Percentiles rank a stretch among this genome's conserved stretches.
These are phyloP conservation scores for Mycotypha africana DNA, from an alignment of 371 early-diverging fungal genomes.

Conservation along the genomic window DNA sequence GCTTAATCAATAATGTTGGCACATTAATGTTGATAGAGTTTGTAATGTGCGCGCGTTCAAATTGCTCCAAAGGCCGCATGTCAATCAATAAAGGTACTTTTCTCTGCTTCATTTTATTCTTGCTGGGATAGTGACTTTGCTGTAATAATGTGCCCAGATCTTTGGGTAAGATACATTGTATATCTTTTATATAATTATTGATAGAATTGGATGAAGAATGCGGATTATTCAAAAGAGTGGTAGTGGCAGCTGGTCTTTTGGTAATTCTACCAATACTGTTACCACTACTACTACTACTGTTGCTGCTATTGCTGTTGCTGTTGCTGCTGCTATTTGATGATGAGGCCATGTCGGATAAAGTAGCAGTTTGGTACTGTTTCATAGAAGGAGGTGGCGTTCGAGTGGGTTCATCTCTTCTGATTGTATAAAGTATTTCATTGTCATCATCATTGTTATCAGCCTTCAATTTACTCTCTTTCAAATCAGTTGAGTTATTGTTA, in stretches of 20 bases:
- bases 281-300: neutral
- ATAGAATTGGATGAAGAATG: neutral
- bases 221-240: constrained; percentile 2
- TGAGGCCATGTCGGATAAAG: too few species aligned
- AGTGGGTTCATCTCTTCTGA: neutral
- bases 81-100: constrained; percentile 36
- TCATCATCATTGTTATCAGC: neutral
- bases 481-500: too few species aligned
- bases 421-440: neutral
- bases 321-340: constrained; percentile 1
- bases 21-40: constrained; percentile 53
- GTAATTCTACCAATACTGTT: constrained; percentile 6
- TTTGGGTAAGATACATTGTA: constrained; percentile 2
- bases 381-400: too few species aligned
- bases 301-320: neutral
- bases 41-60: constrained; percentile 26
- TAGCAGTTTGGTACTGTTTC: too few species aligned
- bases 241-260: constrained; percentile 6
- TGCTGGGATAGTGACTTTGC: too few species aligned
- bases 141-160: constrained; percentile 12
- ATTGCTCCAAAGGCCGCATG: constrained; percentile 29
- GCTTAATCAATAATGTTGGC: constrained; percentile 51
- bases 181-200: neutral
- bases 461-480: too few species aligned
- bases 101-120: neutral